Evolutionary conservation across 306 rosid species (phyloP).

Genomic region (Pterocarpus macrocarpus): DNA sequence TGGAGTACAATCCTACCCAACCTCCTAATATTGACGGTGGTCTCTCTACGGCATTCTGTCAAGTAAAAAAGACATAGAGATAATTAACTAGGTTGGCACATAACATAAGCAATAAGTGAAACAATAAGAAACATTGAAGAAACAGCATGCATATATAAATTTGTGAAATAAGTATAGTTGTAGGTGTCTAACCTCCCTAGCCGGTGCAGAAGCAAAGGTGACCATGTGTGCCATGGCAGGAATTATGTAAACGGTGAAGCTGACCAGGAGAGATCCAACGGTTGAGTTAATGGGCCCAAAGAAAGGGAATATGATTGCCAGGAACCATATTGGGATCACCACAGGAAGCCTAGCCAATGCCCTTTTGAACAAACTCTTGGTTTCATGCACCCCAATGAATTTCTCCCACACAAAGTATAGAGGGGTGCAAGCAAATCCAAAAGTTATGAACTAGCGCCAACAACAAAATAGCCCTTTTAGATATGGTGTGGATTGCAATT

Average conservation of each 20-base stretch:
- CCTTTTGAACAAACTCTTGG: conserved; percentile 84
- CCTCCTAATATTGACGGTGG: conserved; percentile 87
- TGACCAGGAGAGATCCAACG: conserved; percentile 96
- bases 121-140: neutral
- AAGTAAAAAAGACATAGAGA: neutral
- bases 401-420: conserved; percentile 99
- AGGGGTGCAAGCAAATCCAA: conserved; percentile 99
- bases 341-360: conserved; percentile 90
- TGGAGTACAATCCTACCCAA: conserved; percentile 78
- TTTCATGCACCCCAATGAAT: conserved; percentile 80
- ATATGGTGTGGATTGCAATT: neutral
- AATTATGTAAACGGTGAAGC: conserved; percentile 99
- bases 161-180: neutral
- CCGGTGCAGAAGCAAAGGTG: conserved; percentile 79
- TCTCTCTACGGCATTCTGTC: conserved; percentile 95
- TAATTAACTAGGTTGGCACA: neutral
- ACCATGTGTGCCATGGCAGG: conserved; percentile 97
- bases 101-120: neutral
- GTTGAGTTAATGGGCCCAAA: conserved; percentile 97
- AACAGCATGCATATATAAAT: too few species aligned
- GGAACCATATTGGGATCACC: conserved; percentile 96
- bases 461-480: conserved; percentile 4
- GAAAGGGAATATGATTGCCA: conserved; percentile 95
- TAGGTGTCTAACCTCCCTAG: conserved; percentile 75
- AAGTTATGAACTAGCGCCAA: conserved; percentile 85